Percentiles rank a stretch among this genome's conserved stretches.
These are phyloP conservation scores for Phytophthora pistaciae DNA, from an alignment of 352 stramenopile genomes.

Conservation along the genomic window DNA sequence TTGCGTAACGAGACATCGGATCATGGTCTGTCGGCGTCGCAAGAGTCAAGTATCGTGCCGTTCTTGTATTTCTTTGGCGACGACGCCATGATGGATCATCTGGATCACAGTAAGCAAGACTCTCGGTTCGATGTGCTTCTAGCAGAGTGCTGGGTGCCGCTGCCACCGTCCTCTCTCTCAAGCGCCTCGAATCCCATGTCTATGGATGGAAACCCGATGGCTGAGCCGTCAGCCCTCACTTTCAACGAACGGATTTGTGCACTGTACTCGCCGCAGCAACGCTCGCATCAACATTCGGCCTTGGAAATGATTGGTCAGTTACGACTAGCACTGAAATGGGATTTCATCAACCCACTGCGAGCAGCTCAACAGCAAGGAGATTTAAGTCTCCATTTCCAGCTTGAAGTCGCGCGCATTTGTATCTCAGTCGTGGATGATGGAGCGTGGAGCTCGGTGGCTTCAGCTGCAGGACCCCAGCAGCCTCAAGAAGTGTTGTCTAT, in stretches of 20 bases:
- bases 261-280: slow-evolving; percentile 61
- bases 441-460: slow-evolving; percentile 36
- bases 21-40: slow-evolving; percentile 75
- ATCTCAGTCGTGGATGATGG: slow-evolving; percentile 83
- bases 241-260: slow-evolving; percentile 77
- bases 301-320: slow-evolving; percentile 81
- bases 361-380: slow-evolving; percentile 54
- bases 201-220: slow-evolving; percentile 38
- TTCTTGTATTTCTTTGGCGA: slow-evolving; percentile 92
- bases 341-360: slow-evolving; percentile 66
- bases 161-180: slow-evolving; percentile 53
- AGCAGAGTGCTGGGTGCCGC: slow-evolving; percentile 81
- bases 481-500: slow-evolving; percentile 79
- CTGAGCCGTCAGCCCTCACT: slow-evolving; percentile 36
- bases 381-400: slow-evolving; percentile 70
- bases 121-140: slow-evolving; percentile 81
- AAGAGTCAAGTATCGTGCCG: slow-evolving; percentile 87
- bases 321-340: slow-evolving; percentile 82
- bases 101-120: slow-evolving; percentile 89
- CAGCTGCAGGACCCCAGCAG: slow-evolving; percentile 39
- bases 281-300: slow-evolving; percentile 39
- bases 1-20: slow-evolving; percentile 78
- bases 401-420: slow-evolving; percentile 79
- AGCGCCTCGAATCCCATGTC: slow-evolving; percentile 30
- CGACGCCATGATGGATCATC: slow-evolving; percentile 86